These are phyloP conservation scores for Avena atlantica DNA, from an alignment of 176 grass and related monocot species.

Conservation along the genomic window DNA sequence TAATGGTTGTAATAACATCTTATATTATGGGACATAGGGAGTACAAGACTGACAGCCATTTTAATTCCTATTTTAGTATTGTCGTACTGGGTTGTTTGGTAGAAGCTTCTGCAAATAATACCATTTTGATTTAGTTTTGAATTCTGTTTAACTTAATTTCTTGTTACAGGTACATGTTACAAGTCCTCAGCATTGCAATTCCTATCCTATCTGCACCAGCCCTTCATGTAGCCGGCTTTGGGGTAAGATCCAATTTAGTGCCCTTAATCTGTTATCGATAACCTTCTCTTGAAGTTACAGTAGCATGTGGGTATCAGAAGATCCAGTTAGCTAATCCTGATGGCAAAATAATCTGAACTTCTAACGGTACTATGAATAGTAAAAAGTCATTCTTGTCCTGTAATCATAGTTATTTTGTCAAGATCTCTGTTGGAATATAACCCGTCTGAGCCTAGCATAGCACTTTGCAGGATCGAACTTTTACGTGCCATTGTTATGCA, in stretches of 20 bases:
- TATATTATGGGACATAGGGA: too few species aligned
- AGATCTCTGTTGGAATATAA: background rate
- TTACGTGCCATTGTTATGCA: constrained; percentile 24
- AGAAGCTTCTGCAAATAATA: constrained; percentile 5
- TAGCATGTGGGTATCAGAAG: background rate
- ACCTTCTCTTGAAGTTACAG: background rate
- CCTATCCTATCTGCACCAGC: constrained; percentile 79
- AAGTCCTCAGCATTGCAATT: constrained; percentile 81
- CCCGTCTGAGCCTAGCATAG: background rate
- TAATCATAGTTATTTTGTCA: constrained; percentile 34
- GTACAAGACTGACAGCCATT: background rate
- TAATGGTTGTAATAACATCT: too few species aligned
- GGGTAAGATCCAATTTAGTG: constrained; percentile 64
- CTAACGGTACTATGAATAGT: background rate
- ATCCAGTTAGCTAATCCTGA: constrained; percentile 15
- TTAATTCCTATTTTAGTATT: background rate
- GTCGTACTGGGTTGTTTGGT: constrained; percentile 14
- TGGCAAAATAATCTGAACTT: background rate
- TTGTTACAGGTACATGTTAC: constrained; percentile 78
- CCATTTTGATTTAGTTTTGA: background rate
- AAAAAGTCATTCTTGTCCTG: background rate
- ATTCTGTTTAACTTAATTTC: constrained; percentile 24
- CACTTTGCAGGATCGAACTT: background rate
- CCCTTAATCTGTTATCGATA: constrained; percentile 4
- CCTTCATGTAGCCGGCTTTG: constrained; percentile 95